These are phyloP conservation scores for Carex parvula DNA, from an alignment of 176 grass and related monocot genomes.

Conservation along the genomic window DNA sequence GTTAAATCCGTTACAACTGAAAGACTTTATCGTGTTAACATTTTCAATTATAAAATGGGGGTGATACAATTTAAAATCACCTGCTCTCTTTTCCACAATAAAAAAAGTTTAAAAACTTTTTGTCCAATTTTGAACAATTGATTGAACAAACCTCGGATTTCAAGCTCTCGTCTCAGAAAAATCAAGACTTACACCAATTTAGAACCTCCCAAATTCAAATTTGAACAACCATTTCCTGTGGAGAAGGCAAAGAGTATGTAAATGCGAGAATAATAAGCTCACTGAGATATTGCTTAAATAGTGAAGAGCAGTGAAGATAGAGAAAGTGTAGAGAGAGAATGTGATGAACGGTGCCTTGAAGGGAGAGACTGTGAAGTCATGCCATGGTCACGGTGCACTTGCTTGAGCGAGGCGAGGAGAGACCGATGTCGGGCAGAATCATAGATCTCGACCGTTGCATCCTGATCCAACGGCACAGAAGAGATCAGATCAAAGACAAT, in stretches of 20 bases:
- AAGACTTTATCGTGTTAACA: neutral
- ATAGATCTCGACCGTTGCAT: neutral
- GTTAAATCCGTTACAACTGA: conserved; percentile 17
- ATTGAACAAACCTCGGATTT: neutral
- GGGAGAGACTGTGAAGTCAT: conserved; percentile 22
- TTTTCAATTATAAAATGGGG: neutral
- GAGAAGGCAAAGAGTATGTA: neutral
- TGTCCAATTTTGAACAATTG: neutral
- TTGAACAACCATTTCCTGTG: neutral
- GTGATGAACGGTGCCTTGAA: conserved; percentile 17
- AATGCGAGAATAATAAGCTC: neutral
- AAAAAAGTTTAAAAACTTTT: neutral
- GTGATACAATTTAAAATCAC: neutral
- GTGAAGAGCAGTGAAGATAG: neutral
- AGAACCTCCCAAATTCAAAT: neutral
- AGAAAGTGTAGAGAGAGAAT: neutral
- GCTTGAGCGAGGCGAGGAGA: neutral
- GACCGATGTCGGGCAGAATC: neutral
- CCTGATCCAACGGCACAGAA: neutral
- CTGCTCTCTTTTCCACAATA: neutral
- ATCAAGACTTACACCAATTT: neutral
- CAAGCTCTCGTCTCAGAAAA: neutral
- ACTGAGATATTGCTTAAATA: conserved; percentile 17
- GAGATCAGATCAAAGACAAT: neutral
- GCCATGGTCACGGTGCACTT: conserved; percentile 10